Conservation (phyloP, 176 grass and related monocot species). For the Microstegium vimineum region DNA sequence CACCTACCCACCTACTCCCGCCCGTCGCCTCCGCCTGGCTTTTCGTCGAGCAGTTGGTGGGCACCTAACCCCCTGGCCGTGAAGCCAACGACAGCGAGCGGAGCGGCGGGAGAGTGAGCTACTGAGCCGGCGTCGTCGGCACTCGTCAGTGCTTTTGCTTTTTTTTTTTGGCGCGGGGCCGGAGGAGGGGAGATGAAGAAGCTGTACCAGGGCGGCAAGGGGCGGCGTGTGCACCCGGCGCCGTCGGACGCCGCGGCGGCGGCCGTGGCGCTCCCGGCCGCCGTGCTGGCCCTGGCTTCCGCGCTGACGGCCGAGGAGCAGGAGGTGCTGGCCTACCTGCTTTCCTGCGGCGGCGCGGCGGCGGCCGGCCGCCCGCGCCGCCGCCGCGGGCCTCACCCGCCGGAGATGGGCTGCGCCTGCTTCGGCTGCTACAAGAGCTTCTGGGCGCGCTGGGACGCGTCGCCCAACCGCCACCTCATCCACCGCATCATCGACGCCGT, state of each 20-base stretch:
- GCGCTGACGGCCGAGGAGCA: slow-evolving; percentile 63
- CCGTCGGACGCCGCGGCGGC: neutral
- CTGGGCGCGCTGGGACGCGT: slow-evolving; percentile 94
- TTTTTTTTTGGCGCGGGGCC: too few relatives aligned
- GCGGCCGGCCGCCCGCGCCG: slow-evolving; percentile 6
- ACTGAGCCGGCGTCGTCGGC: neutral
- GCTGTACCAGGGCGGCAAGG: slow-evolving; percentile 70
- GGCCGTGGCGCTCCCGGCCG: slow-evolving; percentile 39
- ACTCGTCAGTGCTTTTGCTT: too few relatives aligned
- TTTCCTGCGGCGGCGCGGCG: slow-evolving; percentile 27
- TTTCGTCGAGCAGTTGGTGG: slow-evolving; percentile 38
- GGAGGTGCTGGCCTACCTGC: slow-evolving; percentile 81
- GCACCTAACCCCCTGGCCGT: slow-evolving; percentile 18
- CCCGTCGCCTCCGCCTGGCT: neutral
- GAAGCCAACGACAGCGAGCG: neutral
- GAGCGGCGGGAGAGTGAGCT: neutral
- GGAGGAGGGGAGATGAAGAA: slow-evolving; percentile 57
- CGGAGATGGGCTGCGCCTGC: slow-evolving; percentile 86
- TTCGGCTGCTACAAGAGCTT: slow-evolving; percentile 98
- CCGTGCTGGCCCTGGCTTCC: slow-evolving; percentile 50
- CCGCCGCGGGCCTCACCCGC: slow-evolving; percentile 39
- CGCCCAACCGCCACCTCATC: slow-evolving; percentile 86
- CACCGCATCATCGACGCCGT: slow-evolving; percentile 93
- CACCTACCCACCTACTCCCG: slow-evolving; percentile 35
- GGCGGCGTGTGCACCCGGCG: slow-evolving; percentile 62